Evolutionary conservation across 805 yeast genomes (phyloP).

Genomic region (Candida caryicola): DNA sequence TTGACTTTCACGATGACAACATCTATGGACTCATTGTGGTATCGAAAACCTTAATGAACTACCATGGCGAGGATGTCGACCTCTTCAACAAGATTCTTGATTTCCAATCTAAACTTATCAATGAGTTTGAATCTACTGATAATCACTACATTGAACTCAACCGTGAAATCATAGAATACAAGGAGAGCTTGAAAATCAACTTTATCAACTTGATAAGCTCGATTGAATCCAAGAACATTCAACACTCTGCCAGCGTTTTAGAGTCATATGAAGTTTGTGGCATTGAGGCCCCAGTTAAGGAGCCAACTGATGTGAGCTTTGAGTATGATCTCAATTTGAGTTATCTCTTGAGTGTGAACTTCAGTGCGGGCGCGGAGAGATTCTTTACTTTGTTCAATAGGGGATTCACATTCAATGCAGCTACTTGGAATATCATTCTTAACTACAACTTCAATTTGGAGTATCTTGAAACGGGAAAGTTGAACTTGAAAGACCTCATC

Average conservation of each 20-base stretch:
- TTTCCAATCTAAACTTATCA: slow-evolving; percentile 28
- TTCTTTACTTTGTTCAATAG: slow-evolving; percentile 27
- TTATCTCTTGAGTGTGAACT: slow-evolving; percentile 25
- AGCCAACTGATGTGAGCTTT: neutral
- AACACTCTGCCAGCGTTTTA: slow-evolving; percentile 12
- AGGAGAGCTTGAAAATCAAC: slow-evolving; percentile 4
- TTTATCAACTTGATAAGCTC: slow-evolving; percentile 12
- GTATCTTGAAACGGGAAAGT: slow-evolving; percentile 15
- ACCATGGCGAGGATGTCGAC: slow-evolving; percentile 8
- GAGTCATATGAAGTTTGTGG: slow-evolving; percentile 11
- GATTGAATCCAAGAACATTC: slow-evolving; percentile 1
- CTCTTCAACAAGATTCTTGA: slow-evolving; percentile 21
- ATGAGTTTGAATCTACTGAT: slow-evolving; percentile 39
- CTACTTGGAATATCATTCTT: slow-evolving; percentile 32
- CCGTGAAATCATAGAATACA: slow-evolving; percentile 10
- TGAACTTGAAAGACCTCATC: slow-evolving; percentile 19
- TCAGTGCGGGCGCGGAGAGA: slow-evolving; percentile 20
- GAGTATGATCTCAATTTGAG: slow-evolving; percentile 24
- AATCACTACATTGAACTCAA: slow-evolving; percentile 32
- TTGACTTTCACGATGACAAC: slow-evolving; percentile 29
- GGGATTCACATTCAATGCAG: slow-evolving; percentile 29
- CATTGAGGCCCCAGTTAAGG: neutral
- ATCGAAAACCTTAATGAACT: slow-evolving; percentile 21
- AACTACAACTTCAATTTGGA: slow-evolving; percentile 26
- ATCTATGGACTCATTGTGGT: slow-evolving; percentile 29